Evolutionary conservation across 495 filamentous ascomycete species (phyloP).

Genomic region (Amphirosellinia nigrospora): DNA sequence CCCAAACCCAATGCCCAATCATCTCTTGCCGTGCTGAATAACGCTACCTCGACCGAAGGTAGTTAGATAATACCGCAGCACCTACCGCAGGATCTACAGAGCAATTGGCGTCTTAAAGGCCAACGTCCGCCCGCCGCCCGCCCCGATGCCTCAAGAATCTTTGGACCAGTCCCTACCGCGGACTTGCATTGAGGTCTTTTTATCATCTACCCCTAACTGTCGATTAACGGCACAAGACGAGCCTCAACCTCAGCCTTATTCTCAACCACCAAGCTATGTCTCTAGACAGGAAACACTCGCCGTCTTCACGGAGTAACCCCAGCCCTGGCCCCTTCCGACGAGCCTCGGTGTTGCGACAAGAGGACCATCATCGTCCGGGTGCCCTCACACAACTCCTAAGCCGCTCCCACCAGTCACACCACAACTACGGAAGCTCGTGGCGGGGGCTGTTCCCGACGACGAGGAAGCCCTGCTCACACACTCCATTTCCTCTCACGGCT

Average conservation of each 20-base stretch:
- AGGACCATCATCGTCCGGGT: conserved; percentile 42
- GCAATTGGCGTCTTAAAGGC: conserved; percentile 7
- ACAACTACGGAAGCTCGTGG: conserved; percentile 40
- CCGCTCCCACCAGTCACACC: conserved; percentile 36
- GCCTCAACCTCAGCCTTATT: background rate
- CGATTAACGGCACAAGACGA: background rate
- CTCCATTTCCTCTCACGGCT: conserved; percentile 28
- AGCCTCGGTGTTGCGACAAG: conserved; percentile 43
- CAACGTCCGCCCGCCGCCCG: conserved; percentile 7
- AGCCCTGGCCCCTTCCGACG: conserved; percentile 33
- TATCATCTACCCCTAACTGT: background rate
- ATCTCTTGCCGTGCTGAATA: background rate
- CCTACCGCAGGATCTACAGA: conserved; percentile 7
- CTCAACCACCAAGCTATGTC: conserved; percentile 31
- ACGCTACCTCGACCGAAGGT: background rate
- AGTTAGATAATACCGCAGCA: background rate
- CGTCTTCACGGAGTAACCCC: conserved; percentile 23
- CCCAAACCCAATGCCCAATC: background rate
- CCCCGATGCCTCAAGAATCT: background rate
- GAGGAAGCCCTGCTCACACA: conserved; percentile 34
- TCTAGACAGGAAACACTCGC: conserved; percentile 28
- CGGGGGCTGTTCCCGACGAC: conserved; percentile 31
- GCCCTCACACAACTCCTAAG: conserved; percentile 37
- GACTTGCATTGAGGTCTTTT: background rate
- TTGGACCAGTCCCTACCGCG: background rate